Base-by-base conservation (phyloP, 108 stramenopile species). In the Cyclotella baltica region DNA sequence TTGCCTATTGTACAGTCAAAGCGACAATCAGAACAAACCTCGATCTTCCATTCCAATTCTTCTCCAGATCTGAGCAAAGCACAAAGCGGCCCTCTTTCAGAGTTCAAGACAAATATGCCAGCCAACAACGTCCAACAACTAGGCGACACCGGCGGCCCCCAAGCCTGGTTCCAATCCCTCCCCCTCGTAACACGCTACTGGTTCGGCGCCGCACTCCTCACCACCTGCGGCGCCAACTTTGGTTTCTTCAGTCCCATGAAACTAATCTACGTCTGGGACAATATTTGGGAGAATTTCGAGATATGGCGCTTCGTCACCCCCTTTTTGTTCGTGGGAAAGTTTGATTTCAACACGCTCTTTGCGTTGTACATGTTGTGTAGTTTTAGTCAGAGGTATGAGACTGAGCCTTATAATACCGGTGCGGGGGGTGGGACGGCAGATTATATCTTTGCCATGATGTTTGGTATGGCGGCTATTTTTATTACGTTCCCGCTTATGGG, bases 351-450 rank as follows among this genome's bases (percentile, higher is more conserved):
- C 37, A 93, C 91, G 23, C 64, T 96, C 47, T 89, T 96, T 64
- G 71, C 82, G n/a, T 56, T 87, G 9, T 92, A 89, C 62, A 86
- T 91, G 90, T 50, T 92, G 58, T 78, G 86, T 8, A 77, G 72
- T 29, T 93, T 90, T 65, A 85, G 84, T 40, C 80, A 90, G 63
- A 71, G 88, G 70, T 93, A 96, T 78, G 94, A 96, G 67, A 53
- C 62, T 56, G 91, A 89, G 22, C 92, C 94, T 8, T 93, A 90
- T 88, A 95, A 97, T 77, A 97, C 94, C 18, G 96, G 96, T 19
- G 96, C 87, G 0, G 92, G 92, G 46, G 90, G 90, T 15, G 83
- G 84, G 25, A 89, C 88, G 18, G 83, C 88, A 9, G 87, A 89
- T 81, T 87, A 89, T 64, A 81, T 69, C 2, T 90, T 89, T 72